Base-by-base conservation (phyloP, 2,329 filamentous ascomycete species). In the Trichophyton mentagrophytes region DNA sequence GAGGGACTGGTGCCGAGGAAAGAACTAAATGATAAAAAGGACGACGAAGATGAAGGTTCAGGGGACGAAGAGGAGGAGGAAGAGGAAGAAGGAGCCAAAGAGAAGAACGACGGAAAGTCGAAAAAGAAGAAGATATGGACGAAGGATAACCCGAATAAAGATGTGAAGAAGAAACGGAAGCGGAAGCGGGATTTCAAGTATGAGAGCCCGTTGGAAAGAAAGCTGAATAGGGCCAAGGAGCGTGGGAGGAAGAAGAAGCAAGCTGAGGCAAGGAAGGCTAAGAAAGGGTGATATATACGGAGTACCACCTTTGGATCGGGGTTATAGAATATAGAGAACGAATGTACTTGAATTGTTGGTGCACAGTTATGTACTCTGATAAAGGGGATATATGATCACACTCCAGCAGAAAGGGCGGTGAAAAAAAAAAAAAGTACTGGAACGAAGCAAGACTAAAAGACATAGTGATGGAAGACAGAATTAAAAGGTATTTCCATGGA, bases 141-240 rank as follows among this genome's bases (percentile, higher is more conserved):
- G 62, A 83, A 83, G 70, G 78, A 79, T 64, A 80, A 76, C 62
- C 74, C 73, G 58, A 64, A 64, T 22, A 69, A 71, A 27, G 76
- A 76, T 58, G 75, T 76, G 63, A 55, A 27, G 27, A 83, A 79
- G 68, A 78, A 78, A 22, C 91, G 90, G 75, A 89, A 87, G 77
- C 91, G 88, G 77, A 95, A 91, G 79, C 86, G 87, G 75, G 89
- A 91, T 75, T 97, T 97, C 71, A 84, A 89, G 64, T 99, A 99
- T 73, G 90, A 97, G 76, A 88, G 82, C 64, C 96, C 95, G 76
- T 76, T 85, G 36, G 92, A 96, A 67, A 82, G 93, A 69, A 88
- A 82, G 69, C 69, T 78, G 36, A 79, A 80, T 49, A 75, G 79
- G 65, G 71, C 77, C 60, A 86, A 89, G 72, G 76, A 91, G 67